Conservation (phyloP, 805 yeast genomes). For the Yamadazyma scolyti region DNA sequence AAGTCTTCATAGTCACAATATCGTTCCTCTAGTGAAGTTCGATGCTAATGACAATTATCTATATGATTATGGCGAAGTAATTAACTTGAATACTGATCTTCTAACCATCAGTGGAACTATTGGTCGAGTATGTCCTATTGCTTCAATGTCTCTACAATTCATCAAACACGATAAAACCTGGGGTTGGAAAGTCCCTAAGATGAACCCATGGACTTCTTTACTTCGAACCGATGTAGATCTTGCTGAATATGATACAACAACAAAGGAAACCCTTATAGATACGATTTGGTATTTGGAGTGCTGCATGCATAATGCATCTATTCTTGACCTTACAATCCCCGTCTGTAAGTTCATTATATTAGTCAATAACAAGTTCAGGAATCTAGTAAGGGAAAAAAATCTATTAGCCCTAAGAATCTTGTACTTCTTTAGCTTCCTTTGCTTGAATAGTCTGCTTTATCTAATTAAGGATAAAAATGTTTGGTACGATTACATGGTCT, state of each 20-base stretch:
- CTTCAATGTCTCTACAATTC: constrained; percentile 19
- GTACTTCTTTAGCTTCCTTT: constrained; percentile 17
- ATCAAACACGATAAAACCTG: too few relatives aligned
- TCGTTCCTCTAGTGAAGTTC: constrained; percentile 25
- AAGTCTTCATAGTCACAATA: constrained; percentile 27
- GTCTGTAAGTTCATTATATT: constrained; percentile 24
- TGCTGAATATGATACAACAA: too few relatives aligned
- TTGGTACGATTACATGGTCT: constrained; percentile 23
- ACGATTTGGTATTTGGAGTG: too few relatives aligned
- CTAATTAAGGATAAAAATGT: constrained; percentile 18
- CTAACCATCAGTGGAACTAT: constrained; percentile 4
- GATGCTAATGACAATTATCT: constrained; percentile 15
- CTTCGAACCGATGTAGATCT: too few relatives aligned
- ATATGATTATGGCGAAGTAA: constrained; percentile 44
- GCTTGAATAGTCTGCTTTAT: constrained; percentile 8
- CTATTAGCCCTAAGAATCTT: constrained; percentile 24
- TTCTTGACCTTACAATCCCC: constrained; percentile 21
- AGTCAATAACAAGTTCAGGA: constrained; percentile 10
- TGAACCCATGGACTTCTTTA: too few relatives aligned
- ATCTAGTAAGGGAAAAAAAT: constrained; percentile 17
- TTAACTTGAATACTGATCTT: constrained; percentile 43
- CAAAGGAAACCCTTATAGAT: too few relatives aligned
- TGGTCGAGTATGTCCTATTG: background rate
- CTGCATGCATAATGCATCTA: too few relatives aligned
- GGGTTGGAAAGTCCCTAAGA: too few relatives aligned